Evolutionary conservation across 495 filamentous ascomycete genomes (phyloP).

Genomic region (Daldinia concentrica): DNA sequence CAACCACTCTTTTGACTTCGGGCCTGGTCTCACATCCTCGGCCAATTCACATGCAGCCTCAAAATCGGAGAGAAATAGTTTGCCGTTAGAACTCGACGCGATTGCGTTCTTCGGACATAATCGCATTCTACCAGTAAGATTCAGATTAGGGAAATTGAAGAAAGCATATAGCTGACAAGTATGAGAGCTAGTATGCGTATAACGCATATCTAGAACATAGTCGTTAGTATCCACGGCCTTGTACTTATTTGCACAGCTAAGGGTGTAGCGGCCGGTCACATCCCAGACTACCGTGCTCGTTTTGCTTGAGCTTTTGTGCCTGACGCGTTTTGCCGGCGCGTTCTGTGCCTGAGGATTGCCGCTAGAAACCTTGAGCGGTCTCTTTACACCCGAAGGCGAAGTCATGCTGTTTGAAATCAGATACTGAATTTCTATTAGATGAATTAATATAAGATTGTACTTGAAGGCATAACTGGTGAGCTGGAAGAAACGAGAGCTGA

Average conservation of each 20-base stretch:
- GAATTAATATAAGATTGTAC: background rate
- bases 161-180: slow-evolving; percentile 19
- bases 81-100: slow-evolving; percentile 4
- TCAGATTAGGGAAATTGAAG: slow-evolving; percentile 16
- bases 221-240: slow-evolving; percentile 13
- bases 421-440: background rate
- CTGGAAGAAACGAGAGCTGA: background rate
- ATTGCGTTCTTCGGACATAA: slow-evolving; percentile 17
- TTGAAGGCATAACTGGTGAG: background rate
- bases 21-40: slow-evolving; percentile 10
- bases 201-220: slow-evolving; percentile 18
- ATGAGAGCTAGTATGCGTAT: slow-evolving; percentile 20
- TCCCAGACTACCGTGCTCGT: slow-evolving; percentile 9
- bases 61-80: slow-evolving; percentile 10
- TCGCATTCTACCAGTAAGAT: slow-evolving; percentile 10
- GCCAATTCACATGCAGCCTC: slow-evolving; percentile 16
- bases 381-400: background rate
- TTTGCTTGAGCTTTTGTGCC: slow-evolving; percentile 14
- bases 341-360: slow-evolving; percentile 5
- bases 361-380: background rate
- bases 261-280: slow-evolving; percentile 12
- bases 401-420: background rate
- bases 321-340: slow-evolving; percentile 14
- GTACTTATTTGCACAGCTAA: slow-evolving; percentile 10
- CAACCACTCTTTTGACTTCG: slow-evolving; percentile 20